Evolutionary conservation across 1,139 yeast genomes (phyloP).

Genomic region (Dujonia santamariae): DNA sequence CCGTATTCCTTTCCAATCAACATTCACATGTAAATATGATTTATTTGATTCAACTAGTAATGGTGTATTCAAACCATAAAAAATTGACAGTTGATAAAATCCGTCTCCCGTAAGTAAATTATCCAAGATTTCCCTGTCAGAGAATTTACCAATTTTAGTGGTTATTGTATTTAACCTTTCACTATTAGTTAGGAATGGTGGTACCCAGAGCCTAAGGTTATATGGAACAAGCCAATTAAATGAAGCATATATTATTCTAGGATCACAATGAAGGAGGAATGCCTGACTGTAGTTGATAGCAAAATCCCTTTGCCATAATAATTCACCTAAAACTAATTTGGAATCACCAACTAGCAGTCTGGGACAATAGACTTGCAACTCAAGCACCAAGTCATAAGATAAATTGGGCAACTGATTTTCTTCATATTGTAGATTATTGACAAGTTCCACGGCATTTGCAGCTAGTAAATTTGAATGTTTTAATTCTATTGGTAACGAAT

Average conservation of each 20-base stretch:
- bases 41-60: constrained; percentile 9
- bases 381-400: constrained; percentile 4
- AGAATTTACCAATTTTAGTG: background rate
- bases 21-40: constrained; percentile 14
- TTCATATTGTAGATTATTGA: background rate
- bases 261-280: constrained; percentile 27
- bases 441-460: constrained; percentile 1
- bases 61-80: background rate
- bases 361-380: constrained; percentile 3
- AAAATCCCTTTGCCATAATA: background rate
- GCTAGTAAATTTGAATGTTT: background rate
- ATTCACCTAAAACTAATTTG: constrained; percentile 8
- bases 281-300: constrained; percentile 5
- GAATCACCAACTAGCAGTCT: constrained; percentile 9
- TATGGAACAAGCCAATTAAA: constrained; percentile 36
- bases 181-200: constrained; percentile 30
- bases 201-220: constrained; percentile 34
- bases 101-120: background rate
- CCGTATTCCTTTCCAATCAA: constrained; percentile 55
- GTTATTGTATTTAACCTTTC: constrained; percentile 10
- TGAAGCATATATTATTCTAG: constrained; percentile 22
- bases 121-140: constrained; percentile 1
- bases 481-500: constrained; percentile 1
- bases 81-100: no score
- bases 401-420: background rate